Percentiles rank a stretch among this genome's conserved stretches.
Evolutionary conservation across 2,329 filamentous ascomycete species (phyloP).

Genomic region (Pseudopithomyces maydicus): DNA sequence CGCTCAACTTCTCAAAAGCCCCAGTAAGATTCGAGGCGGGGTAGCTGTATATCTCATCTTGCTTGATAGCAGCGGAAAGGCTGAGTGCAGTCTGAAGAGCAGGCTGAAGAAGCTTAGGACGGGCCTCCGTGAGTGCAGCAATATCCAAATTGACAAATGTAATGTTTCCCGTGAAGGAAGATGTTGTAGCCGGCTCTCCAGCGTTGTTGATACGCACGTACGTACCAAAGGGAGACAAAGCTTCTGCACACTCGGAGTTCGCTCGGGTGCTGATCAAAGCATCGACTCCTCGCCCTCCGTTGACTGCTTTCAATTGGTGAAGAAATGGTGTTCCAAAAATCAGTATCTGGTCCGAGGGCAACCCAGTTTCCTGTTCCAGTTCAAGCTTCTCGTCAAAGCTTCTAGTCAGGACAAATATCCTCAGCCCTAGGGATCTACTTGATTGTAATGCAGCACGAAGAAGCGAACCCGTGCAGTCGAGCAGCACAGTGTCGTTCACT

Average conservation of each 20-base stretch:
- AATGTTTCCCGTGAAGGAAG: neutral
- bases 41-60: neutral
- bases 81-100: neutral
- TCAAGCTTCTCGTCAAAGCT: neutral
- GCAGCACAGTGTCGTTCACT: neutral
- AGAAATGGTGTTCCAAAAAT: neutral
- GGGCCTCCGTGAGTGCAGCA: neutral
- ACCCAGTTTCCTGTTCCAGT: neutral
- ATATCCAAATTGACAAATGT: neutral
- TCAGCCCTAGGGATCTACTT: constrained; percentile 11
- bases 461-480: neutral
- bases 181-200: neutral
- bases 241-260: neutral
- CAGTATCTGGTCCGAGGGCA: neutral
- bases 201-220: neutral
- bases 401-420: constrained; percentile 22
- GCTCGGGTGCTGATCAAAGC: neutral
- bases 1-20: neutral
- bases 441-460: neutral
- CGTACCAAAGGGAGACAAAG: neutral
- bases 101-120: neutral
- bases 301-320: neutral
- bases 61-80: neutral
- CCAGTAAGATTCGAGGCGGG: neutral
- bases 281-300: neutral